Percentiles rank a stretch among this genome's conserved stretches.
These are phyloP conservation scores for Mycena indigotica DNA, from an alignment of 768 basidiomycete genomes.

Conservation along the genomic window DNA sequence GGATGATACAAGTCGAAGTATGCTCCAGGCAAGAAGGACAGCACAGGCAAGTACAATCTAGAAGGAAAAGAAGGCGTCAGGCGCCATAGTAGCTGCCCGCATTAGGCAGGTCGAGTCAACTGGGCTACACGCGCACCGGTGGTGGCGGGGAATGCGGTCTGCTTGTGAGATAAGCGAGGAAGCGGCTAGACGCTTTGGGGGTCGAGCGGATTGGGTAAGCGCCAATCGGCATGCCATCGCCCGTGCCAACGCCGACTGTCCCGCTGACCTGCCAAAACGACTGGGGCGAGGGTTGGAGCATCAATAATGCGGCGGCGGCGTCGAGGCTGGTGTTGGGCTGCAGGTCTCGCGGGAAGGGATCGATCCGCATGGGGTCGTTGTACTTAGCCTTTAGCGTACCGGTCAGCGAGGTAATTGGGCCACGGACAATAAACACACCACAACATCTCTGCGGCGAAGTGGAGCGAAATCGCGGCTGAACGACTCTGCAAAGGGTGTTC, in stretches of 20 bases:
- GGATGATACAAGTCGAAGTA: not conserved
- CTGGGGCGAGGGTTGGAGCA: not conserved
- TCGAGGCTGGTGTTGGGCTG: not conserved
- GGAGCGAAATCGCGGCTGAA: not conserved
- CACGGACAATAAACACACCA: not conserved
- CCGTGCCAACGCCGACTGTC: not conserved
- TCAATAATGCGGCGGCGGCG: constrained; percentile 1
- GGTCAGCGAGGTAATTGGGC: not conserved
- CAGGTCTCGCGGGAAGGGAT: constrained; percentile 1
- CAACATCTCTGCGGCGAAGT: not conserved
- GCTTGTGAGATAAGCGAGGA: constrained; percentile 11
- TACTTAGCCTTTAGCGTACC: constrained; percentile 3
- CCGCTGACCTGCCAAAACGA: not conserved
- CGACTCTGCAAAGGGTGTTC: not conserved
- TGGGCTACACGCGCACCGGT: not conserved
- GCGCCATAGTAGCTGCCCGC: not conserved
- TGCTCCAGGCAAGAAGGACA: not conserved
- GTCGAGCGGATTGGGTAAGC: constrained; percentile 7
- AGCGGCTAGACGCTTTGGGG: constrained; percentile 3
- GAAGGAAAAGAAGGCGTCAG: not conserved
- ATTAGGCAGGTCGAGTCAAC: not conserved
- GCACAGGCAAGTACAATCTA: not conserved
- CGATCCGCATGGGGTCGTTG: not conserved
- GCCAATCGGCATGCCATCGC: constrained; percentile 10
- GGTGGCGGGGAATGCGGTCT: constrained; percentile 1